These are phyloP conservation scores for Oryza australiensis DNA, from an alignment of 176 grass and related monocot genomes.

Conservation along the genomic window DNA sequence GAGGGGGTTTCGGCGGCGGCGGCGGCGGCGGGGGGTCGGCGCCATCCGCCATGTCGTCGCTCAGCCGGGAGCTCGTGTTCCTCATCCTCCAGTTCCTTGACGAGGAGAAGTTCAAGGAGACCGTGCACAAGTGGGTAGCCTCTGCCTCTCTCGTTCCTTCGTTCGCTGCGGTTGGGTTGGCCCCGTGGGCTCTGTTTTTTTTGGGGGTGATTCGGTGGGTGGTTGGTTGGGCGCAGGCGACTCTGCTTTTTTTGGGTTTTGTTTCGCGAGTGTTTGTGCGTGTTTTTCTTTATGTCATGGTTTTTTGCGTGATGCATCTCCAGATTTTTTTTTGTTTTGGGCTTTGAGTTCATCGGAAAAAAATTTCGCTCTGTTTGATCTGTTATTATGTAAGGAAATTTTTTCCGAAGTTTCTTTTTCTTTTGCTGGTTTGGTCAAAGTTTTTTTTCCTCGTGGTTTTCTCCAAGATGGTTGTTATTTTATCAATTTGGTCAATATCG, in stretches of 20 bases:
- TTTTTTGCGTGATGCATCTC: background rate
- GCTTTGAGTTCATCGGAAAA: background rate
- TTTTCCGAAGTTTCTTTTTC: background rate
- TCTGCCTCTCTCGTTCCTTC: background rate
- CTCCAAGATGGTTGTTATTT: background rate
- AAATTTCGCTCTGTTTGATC: constrained; percentile 24
- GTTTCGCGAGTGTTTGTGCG: background rate
- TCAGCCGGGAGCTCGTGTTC: constrained; percentile 98
- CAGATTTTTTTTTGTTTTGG: constrained; percentile 17
- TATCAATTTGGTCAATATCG: constrained; percentile 29
- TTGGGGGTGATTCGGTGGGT: constrained; percentile 17
- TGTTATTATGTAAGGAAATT: background rate
- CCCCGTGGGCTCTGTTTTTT: constrained; percentile 25
- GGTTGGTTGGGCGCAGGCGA: constrained; percentile 26
- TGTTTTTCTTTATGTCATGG: background rate
- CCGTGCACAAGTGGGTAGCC: constrained; percentile 79
- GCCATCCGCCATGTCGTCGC: constrained; percentile 78
- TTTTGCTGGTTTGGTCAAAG: constrained; percentile 7
- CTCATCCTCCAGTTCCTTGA: constrained; percentile 99
- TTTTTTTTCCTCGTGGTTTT: constrained; percentile 2
- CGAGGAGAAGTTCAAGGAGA: constrained; percentile 99
- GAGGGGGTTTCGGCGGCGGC: background rate
- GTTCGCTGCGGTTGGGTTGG: background rate
- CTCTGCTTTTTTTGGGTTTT: constrained; percentile 32
- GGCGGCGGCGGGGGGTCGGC: background rate